phyloP scores from a whole-genome alignment of 192 early-diverging fungal genomes.

The Backusella tarrabulga region DNA sequence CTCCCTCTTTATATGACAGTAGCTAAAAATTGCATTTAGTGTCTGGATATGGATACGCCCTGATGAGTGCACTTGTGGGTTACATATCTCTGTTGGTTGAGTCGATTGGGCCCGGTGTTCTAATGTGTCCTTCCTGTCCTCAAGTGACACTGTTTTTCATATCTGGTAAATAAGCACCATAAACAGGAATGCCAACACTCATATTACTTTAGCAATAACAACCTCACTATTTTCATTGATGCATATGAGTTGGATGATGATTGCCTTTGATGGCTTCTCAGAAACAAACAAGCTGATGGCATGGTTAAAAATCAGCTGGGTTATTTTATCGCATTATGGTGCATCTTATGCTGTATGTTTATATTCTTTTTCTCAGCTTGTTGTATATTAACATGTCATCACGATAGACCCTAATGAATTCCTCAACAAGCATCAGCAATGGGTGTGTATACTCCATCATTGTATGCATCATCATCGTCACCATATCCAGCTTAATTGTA shows the following conservation, averaged over 20 bases:
- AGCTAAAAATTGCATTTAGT: slow-evolving; percentile 31
- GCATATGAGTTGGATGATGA: slow-evolving; percentile 73
- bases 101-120: slow-evolving; percentile 68
- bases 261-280: slow-evolving; percentile 69
- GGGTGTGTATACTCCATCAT: slow-evolving; percentile 45
- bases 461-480: slow-evolving; percentile 33
- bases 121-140: slow-evolving; percentile 67
- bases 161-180: slow-evolving; percentile 47
- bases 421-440: slow-evolving; percentile 32
- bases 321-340: slow-evolving; percentile 61
- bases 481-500: not conserved
- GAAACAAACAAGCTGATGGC: slow-evolving; percentile 6
- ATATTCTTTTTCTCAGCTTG: not conserved
- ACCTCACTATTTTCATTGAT: slow-evolving; percentile 70
- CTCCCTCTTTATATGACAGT: too few relatives aligned
- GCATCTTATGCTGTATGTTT: slow-evolving; percentile 61
- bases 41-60: slow-evolving; percentile 69
- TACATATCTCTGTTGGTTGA: slow-evolving; percentile 65
- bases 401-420: slow-evolving; percentile 46
- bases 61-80: slow-evolving; percentile 68
- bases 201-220: slow-evolving; percentile 54
- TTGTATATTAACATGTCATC: not conserved
- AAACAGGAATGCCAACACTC: not conserved
- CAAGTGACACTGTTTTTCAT: slow-evolving; percentile 60
- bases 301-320: slow-evolving; percentile 48